Base-by-base conservation (phyloP, 2,329 filamentous ascomycete species). In the Fusarium ramigenum region DNA sequence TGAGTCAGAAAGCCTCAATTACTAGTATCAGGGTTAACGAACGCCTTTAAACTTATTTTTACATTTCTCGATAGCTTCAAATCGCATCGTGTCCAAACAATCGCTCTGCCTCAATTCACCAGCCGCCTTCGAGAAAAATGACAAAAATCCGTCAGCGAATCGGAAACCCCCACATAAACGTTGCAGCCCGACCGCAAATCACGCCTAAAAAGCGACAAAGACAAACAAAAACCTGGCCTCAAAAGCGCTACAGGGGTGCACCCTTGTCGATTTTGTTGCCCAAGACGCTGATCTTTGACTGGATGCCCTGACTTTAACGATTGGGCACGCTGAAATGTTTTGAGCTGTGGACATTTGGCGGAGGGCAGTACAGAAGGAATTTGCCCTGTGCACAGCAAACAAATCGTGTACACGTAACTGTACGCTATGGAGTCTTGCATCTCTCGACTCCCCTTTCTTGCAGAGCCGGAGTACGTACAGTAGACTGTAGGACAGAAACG, bases 161-260 rank as follows among this genome's bases (percentile, higher is more conserved):
- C 72, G 72, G 69, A 75, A 53, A 46, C 52, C 72, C 72, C 72
- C 72, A 75, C 72, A 75, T 75, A 69, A 66, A 70, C 61, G 72
- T 74, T 74, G 72, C 72, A 75, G 72, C 72, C 72, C 69, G 69
- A 75, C 66, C 61, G 53, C 44, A 61, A 60, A 60, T 62, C 54
- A 66, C 50, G 70, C 66, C 71, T 57, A 57, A 74, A 57, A 74
- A 47, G 40, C 34, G 53, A 56, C 30, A 18, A 23, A 54, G 19
- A 37, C 30, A 61, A 34, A 42, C 30, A 61, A 34, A 42, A 43
- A 28, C 57, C 61, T 63, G 72, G 72, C 72, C 72, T 75, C 72
- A 75, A 74, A 74, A 70, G 69, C 49, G n/a, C 25, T 43, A 37
- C 53, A 56, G 70, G 69, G 64, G 57, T 53, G 4, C 25, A 61